Percentiles rank a stretch among this genome's conserved stretches.
These are phyloP conservation scores for Prunus yedoensis DNA, from an alignment of 331 rosid genomes.

Conservation along the genomic window DNA sequence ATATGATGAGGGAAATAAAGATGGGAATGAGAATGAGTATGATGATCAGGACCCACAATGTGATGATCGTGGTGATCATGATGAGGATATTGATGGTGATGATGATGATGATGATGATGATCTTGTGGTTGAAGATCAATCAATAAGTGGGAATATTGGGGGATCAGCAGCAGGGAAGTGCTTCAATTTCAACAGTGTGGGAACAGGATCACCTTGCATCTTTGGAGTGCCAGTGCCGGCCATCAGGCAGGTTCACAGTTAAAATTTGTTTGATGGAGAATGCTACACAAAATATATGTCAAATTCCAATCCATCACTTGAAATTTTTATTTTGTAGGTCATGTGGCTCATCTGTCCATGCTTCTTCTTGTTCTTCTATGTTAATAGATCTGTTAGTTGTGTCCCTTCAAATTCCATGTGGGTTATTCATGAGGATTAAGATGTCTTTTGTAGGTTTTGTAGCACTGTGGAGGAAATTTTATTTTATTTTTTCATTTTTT, in stretches of 20 bases:
- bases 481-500: not conserved
- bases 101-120: not conserved
- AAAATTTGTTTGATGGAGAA: not conserved
- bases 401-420: not conserved
- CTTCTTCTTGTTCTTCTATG: not conserved
- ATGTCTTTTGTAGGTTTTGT: not conserved
- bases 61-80: not conserved
- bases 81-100: not conserved
- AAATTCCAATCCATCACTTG: too few relatives aligned
- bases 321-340: not conserved
- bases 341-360: not conserved
- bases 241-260: constrained; percentile 36
- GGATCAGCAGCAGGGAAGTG: constrained; percentile 1
- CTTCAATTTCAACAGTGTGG: constrained; percentile 25
- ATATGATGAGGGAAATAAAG: not conserved
- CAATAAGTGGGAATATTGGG: not conserved
- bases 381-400: not conserved
- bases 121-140: not conserved
- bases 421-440: not conserved
- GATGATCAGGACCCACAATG: not conserved
- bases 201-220: constrained; percentile 27
- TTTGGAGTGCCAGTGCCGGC: constrained; percentile 43
- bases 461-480: not conserved
- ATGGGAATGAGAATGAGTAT: not conserved
- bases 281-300: too few relatives aligned